Conservation (phyloP, 2,329 filamentous ascomycete genomes). For the Talaromyces atroroseus region DNA sequence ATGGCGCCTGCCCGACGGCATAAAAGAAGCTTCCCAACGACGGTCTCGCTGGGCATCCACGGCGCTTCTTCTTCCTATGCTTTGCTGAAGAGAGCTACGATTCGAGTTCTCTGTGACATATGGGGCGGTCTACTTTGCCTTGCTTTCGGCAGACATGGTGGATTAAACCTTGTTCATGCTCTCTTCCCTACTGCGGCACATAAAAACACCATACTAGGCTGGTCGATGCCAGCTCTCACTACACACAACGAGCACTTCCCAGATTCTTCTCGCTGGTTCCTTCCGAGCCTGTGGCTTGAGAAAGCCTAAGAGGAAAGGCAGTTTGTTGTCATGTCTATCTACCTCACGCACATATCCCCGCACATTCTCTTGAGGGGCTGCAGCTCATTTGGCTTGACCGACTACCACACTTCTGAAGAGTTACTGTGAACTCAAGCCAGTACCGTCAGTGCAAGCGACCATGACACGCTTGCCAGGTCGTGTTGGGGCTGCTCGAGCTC, state of each 20-base stretch:
- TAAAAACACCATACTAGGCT: not conserved
- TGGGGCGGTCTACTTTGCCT: not conserved
- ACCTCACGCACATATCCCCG: not conserved
- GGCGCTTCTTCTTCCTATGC: not conserved
- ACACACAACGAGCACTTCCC: not conserved
- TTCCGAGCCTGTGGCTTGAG: not conserved
- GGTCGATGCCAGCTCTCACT: not conserved
- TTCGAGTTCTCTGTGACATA: not conserved
- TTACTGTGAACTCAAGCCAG: constrained; percentile 3
- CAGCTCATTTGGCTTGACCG: not conserved
- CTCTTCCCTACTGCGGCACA: not conserved
- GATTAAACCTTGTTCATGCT: not conserved
- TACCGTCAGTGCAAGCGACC: constrained; percentile 17
- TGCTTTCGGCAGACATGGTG: not conserved
- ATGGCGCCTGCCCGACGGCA: constrained; percentile 21
- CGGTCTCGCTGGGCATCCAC: constrained; percentile 11
- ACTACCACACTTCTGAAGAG: constrained; percentile 1
- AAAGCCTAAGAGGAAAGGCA: not conserved
- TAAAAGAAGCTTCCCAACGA: constrained; percentile 2
- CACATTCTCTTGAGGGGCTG: not conserved
- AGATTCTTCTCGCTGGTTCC: not conserved
- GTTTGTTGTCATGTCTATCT: constrained; percentile 11
- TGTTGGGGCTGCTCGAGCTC: constrained; percentile 27
- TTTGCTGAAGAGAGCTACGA: constrained; percentile 7
- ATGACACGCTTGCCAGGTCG: constrained; percentile 27